These are phyloP conservation scores for Pseudonitzschia multistriata DNA, from an alignment of 108 stramenopile species.

Conservation along the genomic window DNA sequence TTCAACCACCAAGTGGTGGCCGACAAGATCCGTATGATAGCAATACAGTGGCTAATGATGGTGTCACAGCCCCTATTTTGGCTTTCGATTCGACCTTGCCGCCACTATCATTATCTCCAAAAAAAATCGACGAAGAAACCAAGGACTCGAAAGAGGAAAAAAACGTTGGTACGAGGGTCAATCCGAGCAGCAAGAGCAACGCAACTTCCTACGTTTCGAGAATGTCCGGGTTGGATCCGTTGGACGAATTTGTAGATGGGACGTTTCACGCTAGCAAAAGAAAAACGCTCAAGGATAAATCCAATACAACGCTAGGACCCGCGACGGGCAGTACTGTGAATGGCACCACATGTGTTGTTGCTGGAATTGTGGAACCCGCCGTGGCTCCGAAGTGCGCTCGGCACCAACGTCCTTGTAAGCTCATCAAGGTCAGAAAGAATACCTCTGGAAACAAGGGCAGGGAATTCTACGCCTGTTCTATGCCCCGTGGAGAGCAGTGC, in stretches of 20 bases:
- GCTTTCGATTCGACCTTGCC: constrained; percentile 1
- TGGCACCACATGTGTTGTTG: constrained; percentile 1
- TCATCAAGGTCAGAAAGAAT: constrained; percentile 79
- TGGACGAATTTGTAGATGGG: constrained; percentile 88
- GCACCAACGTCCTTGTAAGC: constrained; percentile 75
- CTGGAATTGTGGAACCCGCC: not conserved
- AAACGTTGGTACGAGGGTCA: not conserved
- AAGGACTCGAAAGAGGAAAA: constrained; percentile 20
- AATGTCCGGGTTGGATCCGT: constrained; percentile 72
- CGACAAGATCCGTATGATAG: not conserved
- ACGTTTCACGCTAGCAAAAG: constrained; percentile 25
- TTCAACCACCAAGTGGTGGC: not conserved
- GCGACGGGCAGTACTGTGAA: no score
- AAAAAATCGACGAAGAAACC: constrained; percentile 9
- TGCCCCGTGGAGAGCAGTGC: constrained; percentile 86
- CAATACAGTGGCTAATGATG: not conserved
- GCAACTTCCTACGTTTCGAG: constrained; percentile 19
- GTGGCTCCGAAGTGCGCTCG: constrained; percentile 61
- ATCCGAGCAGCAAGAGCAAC: constrained; percentile 11
- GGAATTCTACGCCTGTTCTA: constrained; percentile 81
- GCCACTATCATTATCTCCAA: not conserved
- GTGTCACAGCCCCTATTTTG: not conserved
- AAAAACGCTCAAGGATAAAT: constrained; percentile 12
- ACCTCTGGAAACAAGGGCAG: constrained; percentile 81
- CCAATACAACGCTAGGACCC: not conserved